These are phyloP conservation scores for Breviolum minutum DNA, from an alignment of 73 alveolate species.

Conservation along the genomic window DNA sequence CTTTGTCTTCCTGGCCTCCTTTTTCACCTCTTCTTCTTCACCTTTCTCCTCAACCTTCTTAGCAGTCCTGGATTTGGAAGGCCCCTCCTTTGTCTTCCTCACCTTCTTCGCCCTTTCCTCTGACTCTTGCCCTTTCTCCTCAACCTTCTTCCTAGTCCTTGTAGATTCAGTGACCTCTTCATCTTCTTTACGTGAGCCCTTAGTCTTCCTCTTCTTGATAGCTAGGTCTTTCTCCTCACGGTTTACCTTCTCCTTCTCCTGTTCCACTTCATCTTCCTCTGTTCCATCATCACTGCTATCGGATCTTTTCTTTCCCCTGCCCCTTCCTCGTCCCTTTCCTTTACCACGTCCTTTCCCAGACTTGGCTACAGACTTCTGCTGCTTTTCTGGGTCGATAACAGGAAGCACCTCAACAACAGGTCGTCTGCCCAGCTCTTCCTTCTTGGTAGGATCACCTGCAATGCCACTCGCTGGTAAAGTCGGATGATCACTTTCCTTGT, in stretches of 20 bases:
- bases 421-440: no score
- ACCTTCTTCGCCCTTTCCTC: neutral
- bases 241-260: no score
- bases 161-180: no score
- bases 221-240: neutral
- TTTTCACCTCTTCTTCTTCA: neutral
- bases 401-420: no score
- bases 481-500: no score
- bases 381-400: no score
- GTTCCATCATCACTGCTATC: neutral
- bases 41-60: neutral
- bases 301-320: neutral
- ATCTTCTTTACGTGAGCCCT: neutral
- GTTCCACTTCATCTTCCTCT: neutral
- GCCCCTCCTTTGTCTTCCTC: neutral
- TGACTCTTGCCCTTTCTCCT: neutral
- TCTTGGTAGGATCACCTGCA: no score
- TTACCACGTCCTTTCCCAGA: neutral
- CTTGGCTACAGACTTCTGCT: neutral
- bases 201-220: neutral
- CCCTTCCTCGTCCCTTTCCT: neutral
- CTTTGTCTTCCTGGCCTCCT: neutral
- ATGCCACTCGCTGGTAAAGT: no score
- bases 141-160: neutral
- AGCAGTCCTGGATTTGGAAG: no score